These are phyloP conservation scores for Epicoccum nigrum DNA, from an alignment of 2,329 filamentous ascomycete species.

Conservation along the genomic window DNA sequence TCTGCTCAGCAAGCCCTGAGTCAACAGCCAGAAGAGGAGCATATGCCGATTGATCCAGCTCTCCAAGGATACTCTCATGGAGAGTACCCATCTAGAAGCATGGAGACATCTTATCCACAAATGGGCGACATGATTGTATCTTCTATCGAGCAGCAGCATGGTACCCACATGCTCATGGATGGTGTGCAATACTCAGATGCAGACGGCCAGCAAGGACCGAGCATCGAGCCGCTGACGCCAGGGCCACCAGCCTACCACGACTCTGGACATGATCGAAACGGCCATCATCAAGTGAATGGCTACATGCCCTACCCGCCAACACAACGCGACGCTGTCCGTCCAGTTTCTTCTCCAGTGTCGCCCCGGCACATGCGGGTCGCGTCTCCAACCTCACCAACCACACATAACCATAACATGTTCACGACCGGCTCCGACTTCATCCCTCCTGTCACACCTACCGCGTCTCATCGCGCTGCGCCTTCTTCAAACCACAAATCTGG, in stretches of 20 bases:
- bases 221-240: conserved; percentile 38
- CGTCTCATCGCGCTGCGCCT: conserved; percentile 14
- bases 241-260: conserved; percentile 21
- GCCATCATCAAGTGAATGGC: conserved; percentile 21
- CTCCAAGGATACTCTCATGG: conserved; percentile 31
- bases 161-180: conserved; percentile 15
- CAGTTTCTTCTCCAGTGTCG: conserved; percentile 30
- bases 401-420: conserved; percentile 30
- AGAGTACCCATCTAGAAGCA: conserved; percentile 23
- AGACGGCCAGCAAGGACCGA: conserved; percentile 24
- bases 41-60: conserved; percentile 39
- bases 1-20: conserved; percentile 38
- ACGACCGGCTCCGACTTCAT: conserved; percentile 32
- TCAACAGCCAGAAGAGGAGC: conserved; percentile 29
- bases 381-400: conserved; percentile 23
- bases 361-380: conserved; percentile 20
- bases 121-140: conserved; percentile 40
- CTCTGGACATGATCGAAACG: conserved; percentile 10
- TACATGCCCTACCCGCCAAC: conserved; percentile 14
- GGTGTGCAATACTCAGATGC: conserved; percentile 2
- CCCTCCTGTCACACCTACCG: conserved; percentile 21
- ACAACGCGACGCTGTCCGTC: conserved; percentile 16
- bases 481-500: conserved; percentile 28
- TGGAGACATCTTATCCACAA: conserved; percentile 21
- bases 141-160: conserved; percentile 40